Percentiles rank a stretch among this genome's conserved stretches.
These are phyloP conservation scores for Kodamaea alishanica DNA, from an alignment of 1,139 yeast genomes.

Conservation along the genomic window DNA sequence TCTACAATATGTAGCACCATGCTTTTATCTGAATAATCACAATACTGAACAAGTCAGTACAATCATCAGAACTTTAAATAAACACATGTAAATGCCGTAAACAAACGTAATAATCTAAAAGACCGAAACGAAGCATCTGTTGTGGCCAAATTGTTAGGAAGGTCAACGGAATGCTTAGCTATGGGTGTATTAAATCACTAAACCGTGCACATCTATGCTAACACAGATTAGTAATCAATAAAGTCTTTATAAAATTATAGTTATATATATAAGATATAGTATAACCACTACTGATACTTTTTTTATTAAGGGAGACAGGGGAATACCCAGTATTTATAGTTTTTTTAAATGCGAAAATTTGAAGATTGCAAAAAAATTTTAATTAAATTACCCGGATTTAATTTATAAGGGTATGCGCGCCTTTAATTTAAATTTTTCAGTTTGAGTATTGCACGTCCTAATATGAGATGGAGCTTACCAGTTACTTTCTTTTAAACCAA, in stretches of 20 bases:
- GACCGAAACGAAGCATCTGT: conserved; percentile 27
- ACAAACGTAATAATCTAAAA: conserved; percentile 28
- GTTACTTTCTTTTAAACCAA: neutral
- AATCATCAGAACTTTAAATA: conserved; percentile 16
- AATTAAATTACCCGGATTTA: conserved; percentile 12
- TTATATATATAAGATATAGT: conserved; percentile 22
- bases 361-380: conserved; percentile 5
- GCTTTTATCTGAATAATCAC: conserved; percentile 23
- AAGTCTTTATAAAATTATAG: conserved; percentile 20
- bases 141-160: conserved; percentile 20
- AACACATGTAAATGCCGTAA: conserved; percentile 22
- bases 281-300: conserved; percentile 22
- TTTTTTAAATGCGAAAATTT: neutral
- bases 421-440: too few species aligned
- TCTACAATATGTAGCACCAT: conserved; percentile 25
- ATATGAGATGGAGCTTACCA: too few species aligned
- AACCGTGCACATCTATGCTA: conserved; percentile 16
- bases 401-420: neutral
- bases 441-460: too few species aligned
- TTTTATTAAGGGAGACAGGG: conserved; percentile 14
- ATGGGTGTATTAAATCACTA: conserved; percentile 16
- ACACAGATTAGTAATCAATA: conserved; percentile 12
- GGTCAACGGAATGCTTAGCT: conserved; percentile 21
- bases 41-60: conserved; percentile 8
- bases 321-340: conserved; percentile 13